These are phyloP conservation scores for Daldinia sp. DNA, from an alignment of 2,329 filamentous ascomycete genomes.

Conservation along the genomic window DNA sequence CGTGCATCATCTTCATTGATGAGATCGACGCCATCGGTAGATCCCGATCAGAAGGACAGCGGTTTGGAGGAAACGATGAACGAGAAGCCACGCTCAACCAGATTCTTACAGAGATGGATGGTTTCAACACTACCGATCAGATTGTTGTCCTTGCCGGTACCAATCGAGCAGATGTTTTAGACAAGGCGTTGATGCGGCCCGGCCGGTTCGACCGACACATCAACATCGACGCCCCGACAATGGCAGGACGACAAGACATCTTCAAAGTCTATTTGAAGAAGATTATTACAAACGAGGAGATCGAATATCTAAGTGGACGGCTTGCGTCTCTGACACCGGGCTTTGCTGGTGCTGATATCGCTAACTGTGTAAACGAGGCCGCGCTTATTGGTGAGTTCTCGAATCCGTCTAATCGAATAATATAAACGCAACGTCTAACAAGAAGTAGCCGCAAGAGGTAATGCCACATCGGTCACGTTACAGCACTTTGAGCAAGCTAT, in stretches of 20 bases:
- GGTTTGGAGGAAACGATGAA: constrained; percentile 92
- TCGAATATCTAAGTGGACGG: constrained; percentile 86
- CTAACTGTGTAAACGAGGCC: constrained; percentile 98
- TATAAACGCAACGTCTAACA: constrained; percentile 51
- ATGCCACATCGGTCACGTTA: constrained; percentile 84
- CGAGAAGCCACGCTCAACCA: constrained; percentile 97
- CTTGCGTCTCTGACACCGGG: constrained; percentile 92
- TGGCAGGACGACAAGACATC: constrained; percentile 95
- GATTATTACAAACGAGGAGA: constrained; percentile 90
- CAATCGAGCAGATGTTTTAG: constrained; percentile 92
- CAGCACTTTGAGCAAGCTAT: constrained; percentile 96
- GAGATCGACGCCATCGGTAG: constrained; percentile 98
- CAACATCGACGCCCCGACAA: constrained; percentile 91
- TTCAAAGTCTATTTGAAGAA: constrained; percentile 94
- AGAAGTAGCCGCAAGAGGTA: constrained; percentile 77
- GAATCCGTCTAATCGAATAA: neutral
- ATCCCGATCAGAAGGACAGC: constrained; percentile 80
- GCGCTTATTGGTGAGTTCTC: constrained; percentile 83
- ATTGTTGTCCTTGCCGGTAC: constrained; percentile 97
- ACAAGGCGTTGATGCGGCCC: constrained; percentile 94
- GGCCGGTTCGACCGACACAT: constrained; percentile 98
- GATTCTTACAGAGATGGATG: constrained; percentile 99
- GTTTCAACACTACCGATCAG: constrained; percentile 96
- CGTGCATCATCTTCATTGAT: constrained; percentile 99
- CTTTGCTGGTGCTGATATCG: constrained; percentile 97